phyloP scores from a whole-genome alignment of 805 yeast genomes.

The Candida palmyrensis region DNA sequence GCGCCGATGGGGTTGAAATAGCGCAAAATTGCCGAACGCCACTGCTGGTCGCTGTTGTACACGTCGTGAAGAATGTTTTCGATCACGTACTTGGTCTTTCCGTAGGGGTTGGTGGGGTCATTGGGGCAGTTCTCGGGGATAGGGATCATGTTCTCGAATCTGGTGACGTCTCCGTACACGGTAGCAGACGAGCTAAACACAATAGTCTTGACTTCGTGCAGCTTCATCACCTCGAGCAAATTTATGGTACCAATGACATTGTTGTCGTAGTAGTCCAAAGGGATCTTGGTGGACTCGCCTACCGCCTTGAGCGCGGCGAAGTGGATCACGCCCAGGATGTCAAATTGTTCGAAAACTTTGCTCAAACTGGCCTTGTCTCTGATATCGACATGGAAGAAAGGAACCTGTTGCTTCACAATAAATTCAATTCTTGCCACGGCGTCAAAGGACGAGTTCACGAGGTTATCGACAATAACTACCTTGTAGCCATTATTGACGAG shows the following conservation, averaged over 20 bases:
- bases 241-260: slow-evolving; percentile 63
- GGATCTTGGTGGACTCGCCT: slow-evolving; percentile 67
- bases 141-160: slow-evolving; percentile 68
- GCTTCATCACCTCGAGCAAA: slow-evolving; percentile 49
- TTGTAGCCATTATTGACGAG: slow-evolving; percentile 56
- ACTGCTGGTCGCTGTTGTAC: slow-evolving; percentile 36
- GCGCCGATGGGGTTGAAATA: slow-evolving; percentile 87
- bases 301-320: slow-evolving; percentile 84
- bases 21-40: slow-evolving; percentile 60
- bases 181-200: slow-evolving; percentile 81
- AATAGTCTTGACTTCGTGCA: slow-evolving; percentile 42
- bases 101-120: slow-evolving; percentile 75
- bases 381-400: slow-evolving; percentile 56
- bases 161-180: slow-evolving; percentile 76
- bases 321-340: slow-evolving; percentile 60
- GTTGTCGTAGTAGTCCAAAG: slow-evolving; percentile 62
- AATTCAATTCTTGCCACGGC: slow-evolving; percentile 59
- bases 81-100: slow-evolving; percentile 61
- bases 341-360: slow-evolving; percentile 43
- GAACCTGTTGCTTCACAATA: slow-evolving; percentile 44
- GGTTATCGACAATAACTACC: slow-evolving; percentile 70
- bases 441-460: slow-evolving; percentile 61
- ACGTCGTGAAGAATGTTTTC: slow-evolving; percentile 59
- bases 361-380: slow-evolving; percentile 43
- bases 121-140: slow-evolving; percentile 75